Evolutionary conservation across 371 early-diverging fungal genomes (phyloP), one percentile per base, ranked within the genome.

Genomic region (Zychaea mexicana): DNA sequence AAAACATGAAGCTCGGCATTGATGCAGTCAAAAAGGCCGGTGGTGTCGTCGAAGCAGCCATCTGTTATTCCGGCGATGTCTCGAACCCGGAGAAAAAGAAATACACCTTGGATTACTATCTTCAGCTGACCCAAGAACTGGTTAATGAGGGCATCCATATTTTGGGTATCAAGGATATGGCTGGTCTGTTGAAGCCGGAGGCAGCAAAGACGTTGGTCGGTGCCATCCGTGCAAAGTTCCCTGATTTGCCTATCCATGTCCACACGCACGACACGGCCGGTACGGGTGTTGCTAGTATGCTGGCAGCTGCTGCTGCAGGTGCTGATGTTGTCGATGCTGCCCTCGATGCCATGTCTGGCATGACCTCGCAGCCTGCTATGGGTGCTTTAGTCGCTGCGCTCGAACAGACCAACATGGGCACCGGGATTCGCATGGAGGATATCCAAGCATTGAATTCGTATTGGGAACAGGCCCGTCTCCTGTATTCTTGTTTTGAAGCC

Each of bases 201-300:
- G 95, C 96, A 8, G 96, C 98, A 42, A 90, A 76, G 42, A 63
- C 94, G 27, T 74, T 97, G 39, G 74, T 97, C 27, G 85, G 92
- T 21, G 85, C 93, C 57, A 92, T 97, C 70, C 88, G 98, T 58
- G 76, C 84, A 64, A 85, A 85, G 55, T 93, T 92, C 86, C 98
- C 96, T n/a, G 86, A 92, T 61, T 79, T 97, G 21, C 95, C 94
- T 15, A 96, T 97, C 66, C 98, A 96, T 72, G 89, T 97, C 31
- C 97, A 96, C 82, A 96, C 97, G 2, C 96, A 97, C 79, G 96
- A 97, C 74, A 97, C 97, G 9, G 97, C 96, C 10, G 95, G 97
- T 66, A 96, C 96, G 0, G 98, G 97, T 74, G 93, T 97, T 36
- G 96, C 98, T 21, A 89, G 92, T 24, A 94, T 95, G 94, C 77